These are phyloP conservation scores for Ceratobasidium sp. DNA, from an alignment of 1,284 basidiomycete species.

Conservation along the genomic window DNA sequence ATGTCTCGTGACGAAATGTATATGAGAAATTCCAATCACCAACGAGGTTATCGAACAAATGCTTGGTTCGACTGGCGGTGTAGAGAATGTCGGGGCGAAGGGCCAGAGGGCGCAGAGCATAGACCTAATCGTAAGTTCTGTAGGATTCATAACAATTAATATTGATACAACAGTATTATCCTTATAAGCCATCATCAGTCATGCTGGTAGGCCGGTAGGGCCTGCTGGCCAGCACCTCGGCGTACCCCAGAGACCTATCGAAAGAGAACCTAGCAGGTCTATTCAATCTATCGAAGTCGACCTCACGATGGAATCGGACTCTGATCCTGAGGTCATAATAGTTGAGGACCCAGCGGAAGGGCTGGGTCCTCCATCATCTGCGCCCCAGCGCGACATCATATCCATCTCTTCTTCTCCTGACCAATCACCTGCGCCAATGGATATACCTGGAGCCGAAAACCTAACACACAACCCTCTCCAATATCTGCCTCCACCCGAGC, in stretches of 20 bases:
- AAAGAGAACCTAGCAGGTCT: neutral
- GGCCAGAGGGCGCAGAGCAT: constrained; percentile 5
- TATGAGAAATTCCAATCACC: neutral
- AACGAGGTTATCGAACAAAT: too few species aligned
- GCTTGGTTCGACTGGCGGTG: constrained; percentile 15
- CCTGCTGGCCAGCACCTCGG: neutral
- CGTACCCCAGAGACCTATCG: neutral
- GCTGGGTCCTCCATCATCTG: neutral
- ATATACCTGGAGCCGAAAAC: neutral
- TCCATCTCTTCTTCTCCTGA: neutral
- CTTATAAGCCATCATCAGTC: neutral
- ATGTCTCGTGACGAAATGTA: neutral
- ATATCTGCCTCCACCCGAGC: neutral
- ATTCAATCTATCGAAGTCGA: neutral
- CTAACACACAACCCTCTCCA: neutral
- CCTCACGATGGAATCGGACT: neutral
- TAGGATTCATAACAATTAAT: neutral
- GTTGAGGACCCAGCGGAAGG: too few species aligned
- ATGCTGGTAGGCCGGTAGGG: neutral
- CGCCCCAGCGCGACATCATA: neutral
- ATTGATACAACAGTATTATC: neutral
- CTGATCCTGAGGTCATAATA: constrained; percentile 2
- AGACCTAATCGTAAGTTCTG: neutral
- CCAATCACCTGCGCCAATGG: neutral
- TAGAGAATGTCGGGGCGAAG: constrained; percentile 1